These are phyloP conservation scores for Gracilaria vermiculophylla DNA, from an alignment of 23 red algal species.

Conservation along the genomic window DNA sequence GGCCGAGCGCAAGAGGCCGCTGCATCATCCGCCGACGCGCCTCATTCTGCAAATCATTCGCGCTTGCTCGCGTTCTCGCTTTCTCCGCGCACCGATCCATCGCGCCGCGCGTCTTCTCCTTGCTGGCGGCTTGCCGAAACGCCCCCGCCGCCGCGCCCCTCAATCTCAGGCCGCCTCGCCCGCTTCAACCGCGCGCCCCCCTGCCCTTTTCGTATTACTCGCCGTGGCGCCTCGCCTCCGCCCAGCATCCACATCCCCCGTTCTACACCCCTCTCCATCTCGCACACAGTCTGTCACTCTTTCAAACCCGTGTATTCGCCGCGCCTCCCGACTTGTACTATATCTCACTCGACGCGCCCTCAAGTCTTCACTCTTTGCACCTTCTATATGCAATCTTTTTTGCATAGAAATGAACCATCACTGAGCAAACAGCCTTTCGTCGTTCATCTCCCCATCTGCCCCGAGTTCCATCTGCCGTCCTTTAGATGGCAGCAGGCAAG, in stretches of 20 bases:
- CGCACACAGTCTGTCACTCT: not conserved
- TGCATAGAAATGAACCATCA: slow-evolving; percentile 20
- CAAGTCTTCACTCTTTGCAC: not conserved
- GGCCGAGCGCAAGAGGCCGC: too few relatives aligned
- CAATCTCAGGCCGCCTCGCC: too few relatives aligned
- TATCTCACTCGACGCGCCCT: not conserved
- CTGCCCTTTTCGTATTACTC: too few relatives aligned
- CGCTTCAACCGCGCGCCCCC: too few relatives aligned
- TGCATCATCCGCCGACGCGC: too few relatives aligned
- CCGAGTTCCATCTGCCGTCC: not conserved
- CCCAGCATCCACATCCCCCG: not conserved
- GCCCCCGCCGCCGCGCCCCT: too few relatives aligned
- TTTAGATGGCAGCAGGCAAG: slow-evolving; percentile 19
- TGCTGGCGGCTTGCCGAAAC: too few relatives aligned
- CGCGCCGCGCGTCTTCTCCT: too few relatives aligned
- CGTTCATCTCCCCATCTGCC: not conserved
- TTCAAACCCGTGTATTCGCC: not conserved
- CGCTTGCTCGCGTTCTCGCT: too few relatives aligned
- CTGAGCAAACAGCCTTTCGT: not conserved
- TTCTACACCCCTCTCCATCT: not conserved
- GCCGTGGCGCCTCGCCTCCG: not conserved
- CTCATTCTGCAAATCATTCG: too few relatives aligned
- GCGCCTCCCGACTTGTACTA: not conserved
- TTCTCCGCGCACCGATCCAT: too few relatives aligned
- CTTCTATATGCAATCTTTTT: not conserved